These are phyloP conservation scores for Jatropha podagrica DNA, from an alignment of 441 rosid species.

Conservation along the genomic window DNA sequence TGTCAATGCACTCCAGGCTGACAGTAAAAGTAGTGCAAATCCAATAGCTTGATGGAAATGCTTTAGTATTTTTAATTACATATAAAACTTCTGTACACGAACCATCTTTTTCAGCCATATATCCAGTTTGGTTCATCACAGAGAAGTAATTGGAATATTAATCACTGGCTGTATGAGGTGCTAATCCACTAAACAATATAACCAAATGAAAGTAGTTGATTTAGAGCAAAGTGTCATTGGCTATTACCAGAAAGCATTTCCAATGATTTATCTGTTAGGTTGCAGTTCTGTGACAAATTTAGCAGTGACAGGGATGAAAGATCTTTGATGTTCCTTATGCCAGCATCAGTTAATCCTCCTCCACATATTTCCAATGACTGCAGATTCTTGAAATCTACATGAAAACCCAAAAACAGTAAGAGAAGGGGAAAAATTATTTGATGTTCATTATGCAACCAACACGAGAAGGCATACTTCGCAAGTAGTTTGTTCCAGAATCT, in stretches of 20 bases:
- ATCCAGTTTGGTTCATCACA: no score
- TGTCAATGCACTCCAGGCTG: neutral
- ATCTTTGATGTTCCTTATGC: constrained; percentile 81
- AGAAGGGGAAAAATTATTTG: neutral
- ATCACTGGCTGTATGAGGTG: neutral
- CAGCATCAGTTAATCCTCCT: constrained; percentile 91
- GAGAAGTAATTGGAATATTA: no score
- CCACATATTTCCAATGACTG: constrained; percentile 89
- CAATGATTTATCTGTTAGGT: constrained; percentile 80
- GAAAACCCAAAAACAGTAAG: neutral
- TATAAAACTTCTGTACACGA: no score
- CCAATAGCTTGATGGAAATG: neutral
- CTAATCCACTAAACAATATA: neutral
- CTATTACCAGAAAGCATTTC: constrained; percentile 82
- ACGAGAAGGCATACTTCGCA: constrained; percentile 51
- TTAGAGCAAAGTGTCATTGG: neutral
- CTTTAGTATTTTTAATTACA: no score
- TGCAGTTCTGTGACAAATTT: constrained; percentile 86
- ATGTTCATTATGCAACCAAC: neutral
- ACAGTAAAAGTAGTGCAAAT: neutral
- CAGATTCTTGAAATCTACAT: constrained; percentile 73
- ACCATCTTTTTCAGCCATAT: no score
- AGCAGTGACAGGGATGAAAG: constrained; percentile 65
- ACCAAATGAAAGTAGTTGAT: neutral
- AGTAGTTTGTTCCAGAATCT: constrained; percentile 67